Conservation (phyloP, 345 rosid genomes). For the Fremontodendron californicum region DNA sequence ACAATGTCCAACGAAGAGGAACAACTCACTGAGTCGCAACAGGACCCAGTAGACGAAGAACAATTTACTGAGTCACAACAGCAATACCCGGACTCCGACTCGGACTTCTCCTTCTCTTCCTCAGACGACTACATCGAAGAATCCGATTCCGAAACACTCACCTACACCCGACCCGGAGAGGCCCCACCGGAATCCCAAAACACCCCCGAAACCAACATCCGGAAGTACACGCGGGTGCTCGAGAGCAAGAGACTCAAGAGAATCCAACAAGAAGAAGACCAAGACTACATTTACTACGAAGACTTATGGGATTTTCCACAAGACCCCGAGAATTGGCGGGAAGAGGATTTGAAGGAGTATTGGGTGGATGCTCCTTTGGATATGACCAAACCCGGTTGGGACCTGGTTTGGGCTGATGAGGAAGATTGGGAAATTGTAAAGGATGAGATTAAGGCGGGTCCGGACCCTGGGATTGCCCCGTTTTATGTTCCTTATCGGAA, state of each 20-base stretch:
- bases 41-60: neutral
- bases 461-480: constrained; percentile 72
- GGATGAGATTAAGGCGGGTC: constrained; percentile 50
- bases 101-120: constrained; percentile 30
- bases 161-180: constrained; percentile 37
- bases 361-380: constrained; percentile 78
- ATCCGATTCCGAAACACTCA: constrained; percentile 16
- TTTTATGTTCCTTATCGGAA: constrained; percentile 81
- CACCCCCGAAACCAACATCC: constrained; percentile 51
- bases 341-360: constrained; percentile 68
- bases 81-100: constrained; percentile 11
- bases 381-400: constrained; percentile 77
- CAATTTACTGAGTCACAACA: constrained; percentile 12
- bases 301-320: constrained; percentile 64
- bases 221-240: constrained; percentile 37
- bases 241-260: constrained; percentile 37
- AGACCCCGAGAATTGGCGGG: constrained; percentile 78
- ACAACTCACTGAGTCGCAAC: constrained; percentile 26
- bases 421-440: constrained; percentile 65
- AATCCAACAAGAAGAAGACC: constrained; percentile 48
- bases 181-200: constrained; percentile 33
- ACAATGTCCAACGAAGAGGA: constrained; percentile 41
- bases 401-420: constrained; percentile 79
- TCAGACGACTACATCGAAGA: constrained; percentile 25
- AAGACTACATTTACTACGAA: constrained; percentile 26